Base-by-base conservation (phyloP, 352 stramenopile species). In the Phytophthora cajani region DNA sequence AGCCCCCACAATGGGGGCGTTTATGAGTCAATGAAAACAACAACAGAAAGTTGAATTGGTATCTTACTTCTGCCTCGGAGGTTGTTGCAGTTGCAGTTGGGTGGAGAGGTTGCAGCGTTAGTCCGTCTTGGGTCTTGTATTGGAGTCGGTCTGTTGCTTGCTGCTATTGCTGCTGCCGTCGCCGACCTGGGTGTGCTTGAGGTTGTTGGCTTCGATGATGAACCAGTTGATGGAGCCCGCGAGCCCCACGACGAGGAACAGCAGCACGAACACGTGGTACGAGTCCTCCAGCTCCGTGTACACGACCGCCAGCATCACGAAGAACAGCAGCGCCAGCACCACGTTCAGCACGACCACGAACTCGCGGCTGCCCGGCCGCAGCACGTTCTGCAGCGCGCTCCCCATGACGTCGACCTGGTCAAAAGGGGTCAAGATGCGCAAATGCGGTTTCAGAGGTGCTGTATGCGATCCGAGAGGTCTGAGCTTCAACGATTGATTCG, bases 181-280 rank as follows among this genome's bases (percentile, higher is more conserved):
- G 21, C 59, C 50, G 8, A 68, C 69, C 16, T 79, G 72, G 25
- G 75, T 66, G 40, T 88, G 74, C 46, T 88, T 81, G 62, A 93
- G 78, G 36, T 78, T 72, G 67, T 93, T 89, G 38, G 86, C 81
- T 36, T 92, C 80, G 47, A 94, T 71, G 67, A 95, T 88, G 75
- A 94, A 95, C 86, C 87, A 92, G 74, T 95, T 95, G 78, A 95
- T 94, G 32, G 88, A 94, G 38, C 90, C 64, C 1, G 87, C 89
- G 58, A 95, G 82, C 7, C 88, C 88, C n/a, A 91, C 61, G 27
- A 90, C 82, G 54, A 95, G 80, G 62, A 95, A 95, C 33, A 95
- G 85, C 79, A 95, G 72, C 47, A 95, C 78, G 64, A 92, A 95
- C 62, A 92, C 74, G 72, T 95, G 88, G 68, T 88, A 80, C 64